These are phyloP conservation scores for Cyberlindnera americana DNA, from an alignment of 805 yeast species.

Conservation along the genomic window DNA sequence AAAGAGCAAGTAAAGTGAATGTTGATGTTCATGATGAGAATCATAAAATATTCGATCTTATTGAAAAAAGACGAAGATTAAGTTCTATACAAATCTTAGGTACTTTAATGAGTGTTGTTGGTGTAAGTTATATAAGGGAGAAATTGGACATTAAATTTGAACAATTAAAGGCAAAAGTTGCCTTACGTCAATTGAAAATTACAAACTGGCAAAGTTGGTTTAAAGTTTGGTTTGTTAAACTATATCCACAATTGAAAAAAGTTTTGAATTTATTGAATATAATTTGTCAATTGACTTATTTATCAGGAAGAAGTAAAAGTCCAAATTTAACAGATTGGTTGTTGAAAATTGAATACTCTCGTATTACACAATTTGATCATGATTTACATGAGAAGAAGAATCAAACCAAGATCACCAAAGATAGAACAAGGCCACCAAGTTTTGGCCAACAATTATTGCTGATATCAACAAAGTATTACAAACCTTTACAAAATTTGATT, in stretches of 20 bases:
- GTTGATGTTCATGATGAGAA: slow-evolving; percentile 31
- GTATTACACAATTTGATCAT: slow-evolving; percentile 29
- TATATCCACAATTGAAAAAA: slow-evolving; percentile 59
- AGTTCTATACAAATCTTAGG: slow-evolving; percentile 49
- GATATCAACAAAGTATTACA: slow-evolving; percentile 11
- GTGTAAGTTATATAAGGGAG: slow-evolving; percentile 64
- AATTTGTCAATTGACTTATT: slow-evolving; percentile 54
- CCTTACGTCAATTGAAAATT: slow-evolving; percentile 43
- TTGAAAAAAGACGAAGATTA: slow-evolving; percentile 52
- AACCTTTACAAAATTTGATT: slow-evolving; percentile 17
- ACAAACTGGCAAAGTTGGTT: slow-evolving; percentile 17
- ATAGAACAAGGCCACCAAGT: slow-evolving; percentile 24
- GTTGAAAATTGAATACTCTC: slow-evolving; percentile 59
- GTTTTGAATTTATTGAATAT: slow-evolving; percentile 47
- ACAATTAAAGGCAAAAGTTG: slow-evolving; percentile 52
- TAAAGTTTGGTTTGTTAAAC: slow-evolving; percentile 44
- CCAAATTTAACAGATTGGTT: slow-evolving; percentile 60
- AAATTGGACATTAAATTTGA: slow-evolving; percentile 67
- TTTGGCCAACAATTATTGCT: slow-evolving; percentile 23
- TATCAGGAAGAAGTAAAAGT: slow-evolving; percentile 63
- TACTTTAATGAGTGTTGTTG: slow-evolving; percentile 57
- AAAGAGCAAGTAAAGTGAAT: slow-evolving; percentile 41
- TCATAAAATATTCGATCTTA: slow-evolving; percentile 29
- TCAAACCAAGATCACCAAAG: neutral
- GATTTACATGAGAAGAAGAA: slow-evolving; percentile 20